phyloP scores from a whole-genome alignment of 2,329 filamentous ascomycete genomes.

The Pseudogymnoascus sp. region DNA sequence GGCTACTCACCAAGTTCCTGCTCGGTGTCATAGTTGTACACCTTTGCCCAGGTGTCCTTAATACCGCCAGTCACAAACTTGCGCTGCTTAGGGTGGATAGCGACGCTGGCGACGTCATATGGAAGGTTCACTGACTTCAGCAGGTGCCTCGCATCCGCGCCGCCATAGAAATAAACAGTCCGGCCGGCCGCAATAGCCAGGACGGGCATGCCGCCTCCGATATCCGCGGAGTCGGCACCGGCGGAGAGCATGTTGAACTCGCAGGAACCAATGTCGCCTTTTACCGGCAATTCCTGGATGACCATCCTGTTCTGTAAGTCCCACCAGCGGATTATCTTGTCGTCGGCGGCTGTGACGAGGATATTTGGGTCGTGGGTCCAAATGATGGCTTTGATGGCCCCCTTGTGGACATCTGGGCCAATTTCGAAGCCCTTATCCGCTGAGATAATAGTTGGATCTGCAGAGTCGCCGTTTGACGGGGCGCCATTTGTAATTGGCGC shows the following conservation, averaged over 20 bases:
- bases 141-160: constrained; percentile 55
- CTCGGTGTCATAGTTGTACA: constrained; percentile 81
- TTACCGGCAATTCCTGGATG: constrained; percentile 67
- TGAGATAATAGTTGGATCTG: constrained; percentile 38
- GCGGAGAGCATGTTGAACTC: constrained; percentile 66
- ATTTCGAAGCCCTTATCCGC: constrained; percentile 73
- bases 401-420: constrained; percentile 71
- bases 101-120: constrained; percentile 85
- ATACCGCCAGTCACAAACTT: constrained; percentile 86
- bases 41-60: constrained; percentile 91
- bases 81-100: constrained; percentile 69
- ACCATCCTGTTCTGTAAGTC: constrained; percentile 70
- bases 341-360: constrained; percentile 80
- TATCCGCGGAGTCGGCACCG: constrained; percentile 50
- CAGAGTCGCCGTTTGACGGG: constrained; percentile 24
- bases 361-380: constrained; percentile 87
- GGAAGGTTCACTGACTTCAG: constrained; percentile 73
- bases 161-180: constrained; percentile 85
- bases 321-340: constrained; percentile 92
- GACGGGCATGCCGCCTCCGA: constrained; percentile 60
- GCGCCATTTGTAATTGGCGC: constrained; percentile 30
- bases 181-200: constrained; percentile 92
- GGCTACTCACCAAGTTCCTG: constrained; percentile 58
- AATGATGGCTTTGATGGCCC: constrained; percentile 90
- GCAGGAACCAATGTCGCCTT: constrained; percentile 83